Evolutionary conservation across 805 yeast species (phyloP).

Genomic region (Kazachstania bromeliacearum): DNA sequence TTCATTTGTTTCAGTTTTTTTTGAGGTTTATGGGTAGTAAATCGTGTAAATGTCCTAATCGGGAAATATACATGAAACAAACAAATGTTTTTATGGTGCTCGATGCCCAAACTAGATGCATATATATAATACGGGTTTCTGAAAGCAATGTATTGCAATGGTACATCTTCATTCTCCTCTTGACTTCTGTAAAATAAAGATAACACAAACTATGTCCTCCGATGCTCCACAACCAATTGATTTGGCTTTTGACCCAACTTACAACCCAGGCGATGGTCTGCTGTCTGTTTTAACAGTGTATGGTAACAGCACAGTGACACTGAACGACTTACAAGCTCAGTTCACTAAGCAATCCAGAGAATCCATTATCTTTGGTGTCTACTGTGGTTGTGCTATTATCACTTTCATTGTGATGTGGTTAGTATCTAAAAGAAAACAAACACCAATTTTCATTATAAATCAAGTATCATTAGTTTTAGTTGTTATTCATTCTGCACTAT

Average conservation of each 20-base stretch:
- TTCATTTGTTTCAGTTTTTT: constrained; percentile 3
- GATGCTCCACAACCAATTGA: constrained; percentile 7
- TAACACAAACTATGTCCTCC: no score
- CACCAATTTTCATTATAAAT: constrained; percentile 71
- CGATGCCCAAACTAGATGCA: no score
- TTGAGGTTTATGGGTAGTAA: constrained; percentile 1
- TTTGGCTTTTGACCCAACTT: constrained; percentile 16
- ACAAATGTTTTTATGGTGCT: no score
- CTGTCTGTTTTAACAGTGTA: constrained; percentile 36
- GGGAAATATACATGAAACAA: constrained; percentile 19
- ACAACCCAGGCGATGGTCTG: constrained; percentile 18
- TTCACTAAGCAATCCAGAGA: constrained; percentile 29
- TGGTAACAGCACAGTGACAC: constrained; percentile 33
- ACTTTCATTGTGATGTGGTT: constrained; percentile 40
- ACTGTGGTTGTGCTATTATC: constrained; percentile 46
- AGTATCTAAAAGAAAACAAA: constrained; percentile 42
- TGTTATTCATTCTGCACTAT: constrained; percentile 52
- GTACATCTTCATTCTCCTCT: not conserved
- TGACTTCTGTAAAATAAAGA: no score
- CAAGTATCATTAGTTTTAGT: constrained; percentile 47
- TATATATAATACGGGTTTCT: not conserved
- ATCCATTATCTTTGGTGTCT: constrained; percentile 44
- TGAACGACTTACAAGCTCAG: constrained; percentile 35
- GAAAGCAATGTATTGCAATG: not conserved
- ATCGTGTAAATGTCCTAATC: constrained; percentile 12